These are phyloP conservation scores for Diaporthe ilicicola DNA, from an alignment of 2,329 filamentous ascomycete genomes.

Conservation along the genomic window DNA sequence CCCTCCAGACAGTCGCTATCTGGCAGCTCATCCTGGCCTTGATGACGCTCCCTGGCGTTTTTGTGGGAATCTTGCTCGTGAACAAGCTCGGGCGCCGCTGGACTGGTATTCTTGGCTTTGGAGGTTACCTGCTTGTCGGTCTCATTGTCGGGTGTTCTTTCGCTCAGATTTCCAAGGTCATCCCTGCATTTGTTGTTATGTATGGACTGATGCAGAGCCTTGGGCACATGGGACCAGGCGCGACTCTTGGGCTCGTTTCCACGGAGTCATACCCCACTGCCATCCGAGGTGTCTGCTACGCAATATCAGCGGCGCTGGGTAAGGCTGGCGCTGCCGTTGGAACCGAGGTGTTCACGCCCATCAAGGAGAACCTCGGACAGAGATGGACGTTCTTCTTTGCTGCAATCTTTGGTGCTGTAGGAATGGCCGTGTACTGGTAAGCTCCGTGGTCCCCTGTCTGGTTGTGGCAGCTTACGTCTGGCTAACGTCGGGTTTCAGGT, in stretches of 20 bases:
- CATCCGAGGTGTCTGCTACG: conserved; percentile 60
- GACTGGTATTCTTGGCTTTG: conserved; percentile 60
- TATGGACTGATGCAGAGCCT: conserved; percentile 60
- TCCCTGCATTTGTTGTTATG: conserved; percentile 60
- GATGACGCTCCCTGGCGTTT: conserved; percentile 57
- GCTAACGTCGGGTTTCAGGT: neutral
- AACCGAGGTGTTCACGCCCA: conserved; percentile 59
- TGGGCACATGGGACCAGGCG: conserved; percentile 59
- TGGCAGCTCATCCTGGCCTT: conserved; percentile 57
- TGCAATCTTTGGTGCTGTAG: conserved; percentile 57
- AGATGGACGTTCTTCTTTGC: conserved; percentile 62
- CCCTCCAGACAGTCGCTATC: conserved; percentile 53
- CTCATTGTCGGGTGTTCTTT: conserved; percentile 60
- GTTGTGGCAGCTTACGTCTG: neutral
- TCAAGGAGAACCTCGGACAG: conserved; percentile 54
- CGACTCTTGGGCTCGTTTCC: conserved; percentile 59
- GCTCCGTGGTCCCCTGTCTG: neutral
- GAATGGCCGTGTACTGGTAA: conserved; percentile 51
- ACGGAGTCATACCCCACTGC: conserved; percentile 61
- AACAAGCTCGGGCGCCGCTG: conserved; percentile 57
- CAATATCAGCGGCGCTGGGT: conserved; percentile 58
- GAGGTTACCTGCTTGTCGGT: conserved; percentile 59
- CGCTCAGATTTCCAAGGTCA: conserved; percentile 54
- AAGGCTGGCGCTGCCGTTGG: conserved; percentile 61
- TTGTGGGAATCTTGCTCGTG: conserved; percentile 57